Evolutionary conservation across 1,284 basidiomycete genomes (phyloP), one percentile per base, ranked within the genome.

Genomic region (Naganishia albida): DNA sequence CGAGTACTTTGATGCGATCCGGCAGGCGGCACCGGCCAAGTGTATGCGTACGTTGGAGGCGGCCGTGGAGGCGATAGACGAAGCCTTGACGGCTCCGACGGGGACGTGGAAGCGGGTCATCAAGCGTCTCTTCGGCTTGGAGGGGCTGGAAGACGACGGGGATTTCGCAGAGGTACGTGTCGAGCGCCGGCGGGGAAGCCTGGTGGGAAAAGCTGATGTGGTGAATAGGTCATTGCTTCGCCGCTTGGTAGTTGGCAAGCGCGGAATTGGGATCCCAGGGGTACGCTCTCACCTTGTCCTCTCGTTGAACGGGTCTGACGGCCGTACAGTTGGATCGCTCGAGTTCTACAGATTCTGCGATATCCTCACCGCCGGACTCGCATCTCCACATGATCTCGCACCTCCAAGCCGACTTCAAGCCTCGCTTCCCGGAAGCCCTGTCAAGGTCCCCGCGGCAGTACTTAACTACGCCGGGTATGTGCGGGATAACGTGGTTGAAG

Each of bases 1-100:
- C 1, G 72, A 82, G 77, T 96, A 95, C 79, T 88, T 87, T 82
- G 91, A 93, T 62, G 84, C 93, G 50, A 91, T 96, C 72, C 86
- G 90, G 46, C 81, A 82, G 25, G 88, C 88, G 30, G 90, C 88
- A 0, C 85, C 89, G 70, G 81, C 84, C 0, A 83, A 81, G 39
- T 96, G 93, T 75, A 69, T 71, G 50, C 64, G 68, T 10, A 85
- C 88, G 66, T 80, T 97, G 30, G 85, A 88, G 71, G 82, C 83
- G 7, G 81, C 88, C 0, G 83, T 93, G 63, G 72, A 80, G 43
- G 81, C 82, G 13, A 84, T 93, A 64, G 90, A 92, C 70, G 66
- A 63, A 64, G 55, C 76, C 2, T 78, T 91, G 12, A 83, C 90
- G 46, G 15, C 54, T 8, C 44, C 20, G 4, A 42, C 43, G 23